Conservation (phyloP, 805 yeast species). For the Ogataea glucozyma region DNA sequence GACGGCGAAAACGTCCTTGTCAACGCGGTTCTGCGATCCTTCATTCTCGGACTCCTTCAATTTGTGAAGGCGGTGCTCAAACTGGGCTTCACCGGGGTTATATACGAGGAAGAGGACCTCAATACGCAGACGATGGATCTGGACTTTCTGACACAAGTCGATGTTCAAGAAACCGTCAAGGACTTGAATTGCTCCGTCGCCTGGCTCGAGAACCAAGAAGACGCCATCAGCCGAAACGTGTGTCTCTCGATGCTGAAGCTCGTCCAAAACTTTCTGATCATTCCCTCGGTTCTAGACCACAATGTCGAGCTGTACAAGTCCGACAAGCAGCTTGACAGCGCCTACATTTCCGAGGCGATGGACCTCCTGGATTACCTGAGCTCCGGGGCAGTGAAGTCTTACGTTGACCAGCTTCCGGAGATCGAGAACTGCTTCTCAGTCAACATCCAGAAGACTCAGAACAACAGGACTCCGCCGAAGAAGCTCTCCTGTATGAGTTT, state of each 20-base stretch:
- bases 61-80: constrained; percentile 49
- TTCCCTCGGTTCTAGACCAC: constrained; percentile 11
- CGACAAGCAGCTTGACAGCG: not conserved
- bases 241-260: constrained; percentile 22
- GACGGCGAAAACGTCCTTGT: constrained; percentile 36
- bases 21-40: constrained; percentile 52
- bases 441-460: constrained; percentile 48
- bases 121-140: constrained; percentile 63
- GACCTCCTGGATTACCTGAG: constrained; percentile 9
- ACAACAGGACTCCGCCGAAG: constrained; percentile 50
- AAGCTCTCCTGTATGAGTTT: constrained; percentile 32
- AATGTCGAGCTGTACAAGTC: constrained; percentile 15
- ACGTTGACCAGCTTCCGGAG: constrained; percentile 25
- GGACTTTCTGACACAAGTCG: constrained; percentile 36
- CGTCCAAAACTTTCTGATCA: constrained; percentile 7
- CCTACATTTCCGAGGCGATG: constrained; percentile 13
- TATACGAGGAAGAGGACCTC: constrained; percentile 76
- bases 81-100: constrained; percentile 55
- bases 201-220: constrained; percentile 32
- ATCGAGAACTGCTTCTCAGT: constrained; percentile 44
- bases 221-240: constrained; percentile 13
- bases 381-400: constrained; percentile 11
- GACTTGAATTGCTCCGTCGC: constrained; percentile 37
- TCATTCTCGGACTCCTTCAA: constrained; percentile 53
- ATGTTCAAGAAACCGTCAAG: constrained; percentile 18